These are phyloP conservation scores for Singerocomus inundabilis DNA, from an alignment of 1,284 basidiomycete genomes.

Conservation along the genomic window DNA sequence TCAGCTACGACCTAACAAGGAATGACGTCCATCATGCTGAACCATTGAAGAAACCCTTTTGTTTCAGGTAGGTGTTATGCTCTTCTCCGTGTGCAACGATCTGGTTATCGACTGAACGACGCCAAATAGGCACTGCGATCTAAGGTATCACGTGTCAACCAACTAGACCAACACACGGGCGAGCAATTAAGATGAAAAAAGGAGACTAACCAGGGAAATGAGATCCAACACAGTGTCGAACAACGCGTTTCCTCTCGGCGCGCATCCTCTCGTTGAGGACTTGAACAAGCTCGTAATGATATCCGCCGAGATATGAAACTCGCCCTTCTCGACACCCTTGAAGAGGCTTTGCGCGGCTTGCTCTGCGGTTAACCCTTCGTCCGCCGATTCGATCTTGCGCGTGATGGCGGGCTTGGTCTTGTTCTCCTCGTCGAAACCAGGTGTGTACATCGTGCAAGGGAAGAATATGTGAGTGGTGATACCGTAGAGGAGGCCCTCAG, in stretches of 20 bases:
- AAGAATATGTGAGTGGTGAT: slow-evolving; percentile 86
- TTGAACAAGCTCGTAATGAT: slow-evolving; percentile 70
- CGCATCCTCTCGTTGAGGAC: slow-evolving; percentile 63
- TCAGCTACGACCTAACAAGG: neutral
- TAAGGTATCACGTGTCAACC: slow-evolving; percentile 7
- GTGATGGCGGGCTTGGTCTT: slow-evolving; percentile 80
- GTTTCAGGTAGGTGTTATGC: slow-evolving; percentile 26
- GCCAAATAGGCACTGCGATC: slow-evolving; percentile 36
- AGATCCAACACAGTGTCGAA: slow-evolving; percentile 23
- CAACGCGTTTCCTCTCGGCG: slow-evolving; percentile 43
- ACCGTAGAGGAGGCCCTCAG: slow-evolving; percentile 78
- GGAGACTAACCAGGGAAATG: slow-evolving; percentile 23
- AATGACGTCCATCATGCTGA: slow-evolving; percentile 4
- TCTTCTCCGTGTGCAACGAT: slow-evolving; percentile 29
- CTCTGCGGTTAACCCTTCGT: slow-evolving; percentile 67
- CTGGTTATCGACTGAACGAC: slow-evolving; percentile 28
- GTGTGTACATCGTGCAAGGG: slow-evolving; percentile 82
- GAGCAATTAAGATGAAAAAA: neutral
- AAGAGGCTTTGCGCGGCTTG: slow-evolving; percentile 64
- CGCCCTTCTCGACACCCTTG: slow-evolving; percentile 68
- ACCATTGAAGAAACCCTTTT: slow-evolving; percentile 29
- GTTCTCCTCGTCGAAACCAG: slow-evolving; percentile 81
- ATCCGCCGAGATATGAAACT: slow-evolving; percentile 78
- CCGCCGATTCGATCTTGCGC: slow-evolving; percentile 79
- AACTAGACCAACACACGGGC: neutral